These are phyloP conservation scores for Leishmania gerbilli DNA, from an alignment of 208 protist genomes.

Conservation along the genomic window DNA sequence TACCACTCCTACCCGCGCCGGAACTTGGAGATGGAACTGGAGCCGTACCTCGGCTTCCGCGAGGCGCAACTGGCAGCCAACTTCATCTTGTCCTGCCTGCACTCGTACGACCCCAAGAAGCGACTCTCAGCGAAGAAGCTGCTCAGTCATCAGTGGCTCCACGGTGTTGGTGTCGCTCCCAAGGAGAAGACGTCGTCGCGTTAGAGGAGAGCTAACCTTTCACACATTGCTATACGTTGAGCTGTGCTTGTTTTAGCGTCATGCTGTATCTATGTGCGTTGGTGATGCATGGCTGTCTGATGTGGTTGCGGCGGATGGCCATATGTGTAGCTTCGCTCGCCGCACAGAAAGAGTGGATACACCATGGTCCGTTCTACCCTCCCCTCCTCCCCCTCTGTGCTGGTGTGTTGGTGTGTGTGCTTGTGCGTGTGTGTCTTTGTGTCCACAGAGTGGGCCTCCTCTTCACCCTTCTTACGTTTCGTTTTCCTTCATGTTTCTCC, in stretches of 20 bases:
- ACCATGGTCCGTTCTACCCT: not conserved
- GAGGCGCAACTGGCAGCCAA: conserved; percentile 38
- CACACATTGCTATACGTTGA: not conserved
- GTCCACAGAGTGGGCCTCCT: not conserved
- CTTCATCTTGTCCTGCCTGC: conserved; percentile 71
- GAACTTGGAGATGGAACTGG: conserved; percentile 54
- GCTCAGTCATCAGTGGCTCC: conserved; percentile 62
- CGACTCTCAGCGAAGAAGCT: conserved; percentile 58
- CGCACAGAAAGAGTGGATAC: not conserved
- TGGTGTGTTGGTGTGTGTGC: not conserved
- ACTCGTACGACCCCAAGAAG: conserved; percentile 61
- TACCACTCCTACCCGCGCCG: conserved; percentile 50
- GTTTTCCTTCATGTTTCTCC: not conserved
- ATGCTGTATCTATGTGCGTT: not conserved
- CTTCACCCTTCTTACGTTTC: not conserved
- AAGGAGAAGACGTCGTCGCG: conserved; percentile 1
- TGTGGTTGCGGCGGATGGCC: not conserved
- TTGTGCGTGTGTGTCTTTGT: not conserved
- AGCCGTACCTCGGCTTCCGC: conserved; percentile 37
- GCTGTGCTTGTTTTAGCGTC: not conserved
- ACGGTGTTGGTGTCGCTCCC: conserved; percentile 13
- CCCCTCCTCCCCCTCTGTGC: not conserved
- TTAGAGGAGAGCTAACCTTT: not conserved
- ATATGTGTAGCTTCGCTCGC: not conserved
- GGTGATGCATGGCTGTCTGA: not conserved